phyloP scores from a whole-genome alignment of 345 rosid genomes.

The Cardamine chenopodiifolia region DNA sequence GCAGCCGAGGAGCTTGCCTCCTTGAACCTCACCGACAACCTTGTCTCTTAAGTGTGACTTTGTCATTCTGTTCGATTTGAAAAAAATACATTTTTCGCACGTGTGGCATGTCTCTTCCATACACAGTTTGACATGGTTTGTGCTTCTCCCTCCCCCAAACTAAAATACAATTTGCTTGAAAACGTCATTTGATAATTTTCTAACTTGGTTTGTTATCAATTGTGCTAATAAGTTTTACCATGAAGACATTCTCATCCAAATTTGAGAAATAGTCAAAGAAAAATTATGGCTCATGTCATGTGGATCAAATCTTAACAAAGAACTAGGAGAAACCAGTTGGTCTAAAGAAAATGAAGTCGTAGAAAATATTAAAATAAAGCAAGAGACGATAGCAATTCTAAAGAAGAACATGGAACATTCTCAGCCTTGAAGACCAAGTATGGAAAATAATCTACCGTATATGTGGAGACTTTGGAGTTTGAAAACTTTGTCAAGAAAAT shows the following conservation, averaged over 20 bases:
- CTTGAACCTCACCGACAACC: constrained; percentile 61
- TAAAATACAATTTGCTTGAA: not conserved
- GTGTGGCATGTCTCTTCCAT: constrained; percentile 28
- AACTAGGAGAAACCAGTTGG: too few species aligned
- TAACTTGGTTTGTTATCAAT: not conserved
- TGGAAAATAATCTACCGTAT: not conserved
- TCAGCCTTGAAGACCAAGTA: too few species aligned
- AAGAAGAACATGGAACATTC: too few species aligned
- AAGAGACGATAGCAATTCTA: too few species aligned
- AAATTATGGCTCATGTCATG: not conserved
- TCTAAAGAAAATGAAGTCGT: too few species aligned
- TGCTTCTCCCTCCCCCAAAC: not conserved
- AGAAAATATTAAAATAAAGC: too few species aligned
- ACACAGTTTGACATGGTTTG: constrained; percentile 20
- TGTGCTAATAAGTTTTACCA: not conserved
- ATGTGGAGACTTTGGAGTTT: not conserved
- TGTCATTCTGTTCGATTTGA: not conserved
- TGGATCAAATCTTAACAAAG: too few species aligned
- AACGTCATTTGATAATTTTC: constrained; percentile 6
- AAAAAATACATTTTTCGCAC: not conserved
- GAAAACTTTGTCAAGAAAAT: not conserved
- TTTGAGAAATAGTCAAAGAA: not conserved
- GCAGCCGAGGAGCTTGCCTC: constrained; percentile 73
- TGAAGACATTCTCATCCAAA: not conserved
- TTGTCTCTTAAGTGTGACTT: constrained; percentile 48